Percentiles rank a stretch among this genome's conserved stretches.
Evolutionary conservation across 331 rosid species (phyloP).

Genomic region (Pyracantha coccinea): DNA sequence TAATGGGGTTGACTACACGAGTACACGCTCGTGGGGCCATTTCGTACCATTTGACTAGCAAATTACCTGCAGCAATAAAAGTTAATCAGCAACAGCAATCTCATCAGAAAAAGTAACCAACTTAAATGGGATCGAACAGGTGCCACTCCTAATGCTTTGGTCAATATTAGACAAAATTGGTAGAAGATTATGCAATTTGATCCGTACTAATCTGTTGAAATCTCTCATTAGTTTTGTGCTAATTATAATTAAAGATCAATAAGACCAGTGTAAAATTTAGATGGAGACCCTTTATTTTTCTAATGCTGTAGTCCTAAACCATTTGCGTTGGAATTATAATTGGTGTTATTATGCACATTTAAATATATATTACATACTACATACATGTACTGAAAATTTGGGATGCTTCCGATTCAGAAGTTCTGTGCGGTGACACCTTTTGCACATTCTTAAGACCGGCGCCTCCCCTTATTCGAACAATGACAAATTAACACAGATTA

Average conservation of each 20-base stretch:
- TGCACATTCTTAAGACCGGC: too few relatives aligned
- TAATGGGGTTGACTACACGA: not conserved
- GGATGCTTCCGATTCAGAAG: too few relatives aligned
- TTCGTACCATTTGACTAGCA: not conserved
- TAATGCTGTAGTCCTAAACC: too few relatives aligned
- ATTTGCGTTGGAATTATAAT: too few relatives aligned
- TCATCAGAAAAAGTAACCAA: not conserved
- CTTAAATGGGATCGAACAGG: constrained; percentile 5
- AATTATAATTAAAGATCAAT: not conserved
- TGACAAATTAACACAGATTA: constrained; percentile 13
- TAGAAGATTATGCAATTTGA: not conserved
- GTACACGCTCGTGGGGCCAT: not conserved
- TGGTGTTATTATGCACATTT: too few relatives aligned
- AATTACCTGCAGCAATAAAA: not conserved
- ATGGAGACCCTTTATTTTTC: too few relatives aligned
- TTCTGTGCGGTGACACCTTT: too few relatives aligned
- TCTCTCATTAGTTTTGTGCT: not conserved
- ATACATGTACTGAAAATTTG: too few relatives aligned
- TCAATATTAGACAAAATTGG: constrained; percentile 24
- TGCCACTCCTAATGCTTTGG: constrained; percentile 19
- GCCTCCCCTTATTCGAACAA: constrained; percentile 15
- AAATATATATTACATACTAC: too few relatives aligned
- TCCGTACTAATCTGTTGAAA: constrained; percentile 3
- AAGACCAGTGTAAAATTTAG: not conserved
- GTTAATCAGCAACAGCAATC: not conserved